A percentile compares a stretch with the other conserved stretches of the same genome.
phyloP scores from a whole-genome alignment of 129 eudicot species.

The Escallonia rubra region DNA sequence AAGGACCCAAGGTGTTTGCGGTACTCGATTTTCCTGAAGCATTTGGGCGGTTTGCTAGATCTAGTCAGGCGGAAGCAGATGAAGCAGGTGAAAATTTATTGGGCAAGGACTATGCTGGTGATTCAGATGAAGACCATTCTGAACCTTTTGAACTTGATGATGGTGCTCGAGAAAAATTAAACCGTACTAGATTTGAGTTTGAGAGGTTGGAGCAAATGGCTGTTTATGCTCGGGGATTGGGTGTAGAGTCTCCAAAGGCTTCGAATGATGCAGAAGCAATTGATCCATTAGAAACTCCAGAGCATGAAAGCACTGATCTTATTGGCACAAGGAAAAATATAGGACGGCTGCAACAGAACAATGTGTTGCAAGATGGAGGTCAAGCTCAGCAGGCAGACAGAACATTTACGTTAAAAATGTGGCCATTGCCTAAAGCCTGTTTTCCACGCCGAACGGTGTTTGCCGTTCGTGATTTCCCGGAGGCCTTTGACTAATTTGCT shows the following conservation, averaged over 20 bases:
- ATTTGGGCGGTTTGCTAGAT: constrained; percentile 7
- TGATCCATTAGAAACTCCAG: background rate
- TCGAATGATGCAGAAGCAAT: background rate
- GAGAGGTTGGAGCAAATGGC: background rate
- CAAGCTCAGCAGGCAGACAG: background rate
- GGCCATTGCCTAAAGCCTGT: background rate
- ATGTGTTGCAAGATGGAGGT: background rate
- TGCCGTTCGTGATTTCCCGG: background rate
- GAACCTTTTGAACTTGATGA: background rate
- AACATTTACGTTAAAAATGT: background rate
- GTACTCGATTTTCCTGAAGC: constrained; percentile 14
- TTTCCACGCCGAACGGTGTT: background rate
- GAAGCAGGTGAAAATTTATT: constrained; percentile 9
- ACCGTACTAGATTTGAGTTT: background rate
- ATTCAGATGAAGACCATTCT: background rate
- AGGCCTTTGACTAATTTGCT: background rate
- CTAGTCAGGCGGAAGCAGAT: background rate
- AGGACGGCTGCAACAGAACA: background rate
- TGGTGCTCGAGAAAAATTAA: background rate
- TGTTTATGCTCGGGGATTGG: background rate
- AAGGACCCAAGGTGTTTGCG: constrained; percentile 24
- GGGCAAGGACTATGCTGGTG: background rate
- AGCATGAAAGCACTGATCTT: constrained; percentile 7
- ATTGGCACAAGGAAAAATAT: background rate
- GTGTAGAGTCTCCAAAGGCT: background rate